Conservation (phyloP, 352 stramenopile species). For the Phytopythium litorale region DNA sequence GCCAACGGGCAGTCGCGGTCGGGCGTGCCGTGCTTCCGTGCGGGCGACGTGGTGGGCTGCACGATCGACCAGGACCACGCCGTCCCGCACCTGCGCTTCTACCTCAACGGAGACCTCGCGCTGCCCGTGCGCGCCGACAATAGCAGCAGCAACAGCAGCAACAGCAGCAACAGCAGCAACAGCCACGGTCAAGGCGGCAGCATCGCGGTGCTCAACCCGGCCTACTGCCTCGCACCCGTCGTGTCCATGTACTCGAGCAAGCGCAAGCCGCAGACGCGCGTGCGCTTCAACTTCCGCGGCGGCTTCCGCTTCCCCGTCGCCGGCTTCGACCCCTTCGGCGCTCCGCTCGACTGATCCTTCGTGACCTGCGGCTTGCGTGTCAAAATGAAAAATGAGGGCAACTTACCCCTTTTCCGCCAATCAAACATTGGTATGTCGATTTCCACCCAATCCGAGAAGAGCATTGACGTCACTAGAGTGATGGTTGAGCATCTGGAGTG, state of each 20-base stretch:
- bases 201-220: conserved; percentile 50
- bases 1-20: conserved; percentile 64
- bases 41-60: conserved; percentile 64
- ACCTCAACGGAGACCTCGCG: conserved; percentile 68
- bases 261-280: conserved; percentile 63
- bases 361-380: too few species aligned
- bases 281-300: conserved; percentile 77
- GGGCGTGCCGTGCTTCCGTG: conserved; percentile 58
- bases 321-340: conserved; percentile 70
- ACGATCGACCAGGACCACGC: conserved; percentile 73
- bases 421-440: background rate
- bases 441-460: conserved; percentile 16
- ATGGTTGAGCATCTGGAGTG: too few species aligned
- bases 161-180: background rate
- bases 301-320: conserved; percentile 62
- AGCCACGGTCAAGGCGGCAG: background rate
- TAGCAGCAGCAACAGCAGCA: background rate
- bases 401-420: background rate
- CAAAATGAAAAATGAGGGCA: background rate
- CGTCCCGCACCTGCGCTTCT: conserved; percentile 66
- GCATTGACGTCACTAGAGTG: too few species aligned
- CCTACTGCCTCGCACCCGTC: conserved; percentile 58
- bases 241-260: conserved; percentile 78
- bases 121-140: conserved; percentile 22
- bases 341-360: conserved; percentile 24